phyloP scores from a whole-genome alignment of 2,329 filamentous ascomycete genomes.

The Colletotrichum gloeosporioides region DNA sequence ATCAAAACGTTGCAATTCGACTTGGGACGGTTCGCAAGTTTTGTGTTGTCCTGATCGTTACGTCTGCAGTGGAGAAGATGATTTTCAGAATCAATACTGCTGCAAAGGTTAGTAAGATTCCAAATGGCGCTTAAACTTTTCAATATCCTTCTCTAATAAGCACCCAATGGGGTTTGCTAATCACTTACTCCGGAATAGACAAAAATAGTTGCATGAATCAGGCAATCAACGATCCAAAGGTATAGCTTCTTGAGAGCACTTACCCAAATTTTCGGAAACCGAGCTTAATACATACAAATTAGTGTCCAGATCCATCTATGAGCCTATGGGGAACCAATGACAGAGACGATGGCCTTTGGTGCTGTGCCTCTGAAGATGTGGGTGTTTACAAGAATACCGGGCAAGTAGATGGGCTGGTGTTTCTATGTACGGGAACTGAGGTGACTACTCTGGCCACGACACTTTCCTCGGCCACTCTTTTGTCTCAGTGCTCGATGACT shows the following conservation, averaged over 20 bases:
- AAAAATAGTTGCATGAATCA: neutral
- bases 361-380: neutral
- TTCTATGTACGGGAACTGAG: neutral
- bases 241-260: rapidly evolving
- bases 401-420: rapidly evolving
- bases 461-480: neutral
- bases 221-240: neutral
- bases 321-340: neutral
- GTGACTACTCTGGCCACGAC: neutral
- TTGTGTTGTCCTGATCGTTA: neutral
- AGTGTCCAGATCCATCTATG: neutral
- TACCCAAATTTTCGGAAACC: neutral
- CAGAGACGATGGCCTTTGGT: neutral
- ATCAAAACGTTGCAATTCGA: neutral
- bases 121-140: neutral
- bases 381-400: neutral
- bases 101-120: neutral
- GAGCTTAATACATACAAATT: neutral
- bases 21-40: neutral
- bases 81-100: neutral
- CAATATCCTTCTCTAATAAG: neutral
- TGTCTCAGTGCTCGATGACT: neutral
- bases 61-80: neutral
- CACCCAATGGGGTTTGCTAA: neutral
- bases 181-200: neutral